phyloP scores from a whole-genome alignment of 2,329 filamentous ascomycete species.

The Rutstroemia sp. region DNA sequence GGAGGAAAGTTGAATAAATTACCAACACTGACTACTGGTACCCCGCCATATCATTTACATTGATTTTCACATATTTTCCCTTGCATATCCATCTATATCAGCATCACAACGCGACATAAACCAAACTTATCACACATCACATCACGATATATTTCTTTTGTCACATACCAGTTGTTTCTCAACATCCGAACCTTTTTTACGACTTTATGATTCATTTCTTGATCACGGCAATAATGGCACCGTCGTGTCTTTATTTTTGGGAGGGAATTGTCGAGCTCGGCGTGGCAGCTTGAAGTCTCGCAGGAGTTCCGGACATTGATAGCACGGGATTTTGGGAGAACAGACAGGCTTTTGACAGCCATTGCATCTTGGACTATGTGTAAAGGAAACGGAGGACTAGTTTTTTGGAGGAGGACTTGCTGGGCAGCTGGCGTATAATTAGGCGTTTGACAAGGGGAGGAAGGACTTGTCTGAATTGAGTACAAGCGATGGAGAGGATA shows the following conservation, averaged over 20 bases:
- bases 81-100: neutral
- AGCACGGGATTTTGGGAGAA: neutral
- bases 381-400: constrained; percentile 16
- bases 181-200: constrained; percentile 15
- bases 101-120: neutral
- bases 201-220: constrained; percentile 25
- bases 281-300: constrained; percentile 5
- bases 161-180: neutral
- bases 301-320: constrained; percentile 7
- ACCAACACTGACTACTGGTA: neutral
- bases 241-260: constrained; percentile 7
- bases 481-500: constrained; percentile 12
- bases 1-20: constrained; percentile 62
- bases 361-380: constrained; percentile 3
- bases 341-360: neutral
- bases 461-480: constrained; percentile 11
- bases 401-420: constrained; percentile 9
- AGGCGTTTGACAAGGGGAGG: constrained; percentile 20
- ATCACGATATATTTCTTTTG: constrained; percentile 1
- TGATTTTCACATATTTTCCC: neutral
- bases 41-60: neutral
- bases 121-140: neutral
- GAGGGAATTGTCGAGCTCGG: constrained; percentile 5
- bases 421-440: constrained; percentile 25
- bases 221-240: constrained; percentile 19